Conservation (phyloP, 805 yeast genomes). For the Lipomyces lipofer region DNA sequence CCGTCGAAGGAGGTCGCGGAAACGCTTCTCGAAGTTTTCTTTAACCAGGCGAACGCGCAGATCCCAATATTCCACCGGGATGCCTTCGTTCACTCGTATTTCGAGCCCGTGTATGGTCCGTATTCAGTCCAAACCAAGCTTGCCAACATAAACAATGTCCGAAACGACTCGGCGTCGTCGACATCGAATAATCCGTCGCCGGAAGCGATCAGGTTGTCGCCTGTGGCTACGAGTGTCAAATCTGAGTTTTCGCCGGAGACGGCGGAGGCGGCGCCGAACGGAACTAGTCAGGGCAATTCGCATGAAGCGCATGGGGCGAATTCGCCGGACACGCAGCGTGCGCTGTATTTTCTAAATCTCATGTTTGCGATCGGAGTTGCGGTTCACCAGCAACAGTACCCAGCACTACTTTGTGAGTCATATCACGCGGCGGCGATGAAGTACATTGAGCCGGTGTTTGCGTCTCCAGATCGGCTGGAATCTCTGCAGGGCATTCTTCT, state of each 20-base stretch:
- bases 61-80: slow-evolving; percentile 83
- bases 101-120: slow-evolving; percentile 78
- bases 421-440: slow-evolving; percentile 66
- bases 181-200: slow-evolving; percentile 1
- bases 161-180: slow-evolving; percentile 22
- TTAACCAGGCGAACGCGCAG: slow-evolving; percentile 80
- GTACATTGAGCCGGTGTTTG: slow-evolving; percentile 57
- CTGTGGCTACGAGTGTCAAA: slow-evolving; percentile 15
- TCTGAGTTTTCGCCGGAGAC: slow-evolving; percentile 15
- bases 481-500: slow-evolving; percentile 70
- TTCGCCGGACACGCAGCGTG: slow-evolving; percentile 28
- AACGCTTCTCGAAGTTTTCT: slow-evolving; percentile 60
- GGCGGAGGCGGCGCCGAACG: not conserved
- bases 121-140: slow-evolving; percentile 54
- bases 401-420: slow-evolving; percentile 64
- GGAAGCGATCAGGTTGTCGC: not conserved
- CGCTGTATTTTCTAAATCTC: slow-evolving; percentile 68
- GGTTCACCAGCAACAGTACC: slow-evolving; percentile 66
- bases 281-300: slow-evolving; percentile 4
- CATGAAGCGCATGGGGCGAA: slow-evolving; percentile 14
- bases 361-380: slow-evolving; percentile 81
- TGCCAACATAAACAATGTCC: slow-evolving; percentile 43
- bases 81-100: slow-evolving; percentile 62
- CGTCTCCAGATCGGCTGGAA: slow-evolving; percentile 63
- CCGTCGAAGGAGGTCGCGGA: slow-evolving; percentile 75